Evolutionary conservation across 164 flowering plant genomes (phyloP).

Genomic region (Magnolia officinalis): DNA sequence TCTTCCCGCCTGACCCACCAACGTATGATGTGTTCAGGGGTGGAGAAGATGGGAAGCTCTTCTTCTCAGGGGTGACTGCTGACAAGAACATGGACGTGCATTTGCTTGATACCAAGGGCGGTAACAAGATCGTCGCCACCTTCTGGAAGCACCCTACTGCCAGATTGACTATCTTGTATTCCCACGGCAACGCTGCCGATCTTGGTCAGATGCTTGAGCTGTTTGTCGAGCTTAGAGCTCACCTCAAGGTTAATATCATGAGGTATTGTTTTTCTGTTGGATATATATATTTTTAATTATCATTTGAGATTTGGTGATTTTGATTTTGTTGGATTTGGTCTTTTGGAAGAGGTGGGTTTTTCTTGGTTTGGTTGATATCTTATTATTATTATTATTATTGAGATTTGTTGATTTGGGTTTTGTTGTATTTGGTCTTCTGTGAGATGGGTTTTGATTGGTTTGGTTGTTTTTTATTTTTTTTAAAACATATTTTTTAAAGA

Average conservation of each 20-base stretch:
- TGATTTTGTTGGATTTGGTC: background rate
- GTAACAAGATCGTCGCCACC: slow-evolving; percentile 80
- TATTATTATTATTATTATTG: too few species aligned
- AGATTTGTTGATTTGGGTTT: background rate
- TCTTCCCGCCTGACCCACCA: slow-evolving; percentile 96
- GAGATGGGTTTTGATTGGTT: background rate
- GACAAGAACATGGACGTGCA: slow-evolving; percentile 78
- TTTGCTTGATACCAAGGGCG: slow-evolving; percentile 67
- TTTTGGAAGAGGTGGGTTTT: background rate
- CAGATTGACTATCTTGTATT: slow-evolving; percentile 73
- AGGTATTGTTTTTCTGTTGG: slow-evolving; percentile 39
- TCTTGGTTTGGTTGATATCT: background rate
- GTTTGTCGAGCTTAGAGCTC: slow-evolving; percentile 91
- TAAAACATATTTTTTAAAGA: background rate
- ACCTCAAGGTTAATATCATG: slow-evolving; percentile 88
- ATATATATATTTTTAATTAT: background rate
- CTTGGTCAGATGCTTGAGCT: slow-evolving; percentile 94
- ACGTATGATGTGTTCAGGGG: slow-evolving; percentile 71
- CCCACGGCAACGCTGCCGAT: slow-evolving; percentile 98
- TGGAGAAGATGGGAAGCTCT: slow-evolving; percentile 44
- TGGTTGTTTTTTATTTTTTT: background rate
- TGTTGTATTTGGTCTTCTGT: background rate
- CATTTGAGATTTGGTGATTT: background rate
- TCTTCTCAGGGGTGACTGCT: slow-evolving; percentile 58
- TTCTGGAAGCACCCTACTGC: slow-evolving; percentile 89